Base-by-base conservation (phyloP, 169 alveolate genomes). In the Plasmodium knowlesi region DNA sequence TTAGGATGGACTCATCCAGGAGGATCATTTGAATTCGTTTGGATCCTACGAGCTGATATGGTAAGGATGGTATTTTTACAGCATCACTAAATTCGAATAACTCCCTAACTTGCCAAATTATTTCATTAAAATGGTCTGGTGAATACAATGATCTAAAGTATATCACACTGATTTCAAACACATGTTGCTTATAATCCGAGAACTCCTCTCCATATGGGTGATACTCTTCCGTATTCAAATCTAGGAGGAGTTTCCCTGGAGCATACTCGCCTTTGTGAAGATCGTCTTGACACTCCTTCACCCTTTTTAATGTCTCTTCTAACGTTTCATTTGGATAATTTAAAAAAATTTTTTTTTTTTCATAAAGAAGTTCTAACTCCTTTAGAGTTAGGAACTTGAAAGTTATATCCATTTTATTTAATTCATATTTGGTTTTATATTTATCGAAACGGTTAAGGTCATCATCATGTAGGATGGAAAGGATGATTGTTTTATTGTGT, bases 11-110 rank as follows among this genome's bases (percentile, higher is more conserved):
- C 81, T 95, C 95, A 84, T 94, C 94, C 39, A 96, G 84, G 85
- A 95, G 90, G 79, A 92, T 83, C 95, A 96, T 96, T 88, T 97
- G 98, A 50, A 96, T 91, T 72, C 92, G 71, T 92, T 97, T 97
- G n/a, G 94, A 92, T 3, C 98, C 97, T 12, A 97, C 97, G 39
- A 97, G 94, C 92, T 96, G 97, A 53, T 94, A 95, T 28, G 96
- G 96, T 3, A 96, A 86, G 22, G 97, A 92, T 0, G 98, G 98
- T 46, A 94, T 88, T 73, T 97, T 97, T 28, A 96, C 95, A n/a
- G 98, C 97, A 43, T 94, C 96, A 37, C 96, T 82, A 22, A 80
- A 50, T 90, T 97, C 98, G 19, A 97, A 80, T 61, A 95, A 43
- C 88, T 96, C 98, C 30, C 97, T 30, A 32, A 96, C 92, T 50